Percentiles rank a stretch among this genome's conserved stretches.
Evolutionary conservation across 208 protist species (phyloP).

Genomic region (Angomonas ambiguus): DNA sequence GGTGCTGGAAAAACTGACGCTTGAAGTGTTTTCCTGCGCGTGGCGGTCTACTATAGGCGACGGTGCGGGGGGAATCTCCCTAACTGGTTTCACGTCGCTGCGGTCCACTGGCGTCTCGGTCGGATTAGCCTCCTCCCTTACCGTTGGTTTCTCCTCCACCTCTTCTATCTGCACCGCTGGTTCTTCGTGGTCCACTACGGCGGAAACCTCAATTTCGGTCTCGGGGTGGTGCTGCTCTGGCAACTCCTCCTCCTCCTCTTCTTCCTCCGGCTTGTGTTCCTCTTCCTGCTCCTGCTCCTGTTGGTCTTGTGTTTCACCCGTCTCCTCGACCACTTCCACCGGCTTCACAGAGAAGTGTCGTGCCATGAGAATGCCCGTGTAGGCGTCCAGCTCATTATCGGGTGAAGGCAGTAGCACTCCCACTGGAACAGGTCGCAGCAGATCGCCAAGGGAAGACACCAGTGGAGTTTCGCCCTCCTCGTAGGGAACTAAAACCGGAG

Average conservation of each 20-base stretch:
- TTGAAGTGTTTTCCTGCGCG: not conserved
- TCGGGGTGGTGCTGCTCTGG: not conserved
- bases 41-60: not conserved
- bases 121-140: not conserved
- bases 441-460: not conserved
- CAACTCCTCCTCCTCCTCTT: not conserved
- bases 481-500: constrained; percentile 14
- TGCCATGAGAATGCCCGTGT: constrained; percentile 2
- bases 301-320: not conserved
- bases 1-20: not conserved
- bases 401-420: not conserved
- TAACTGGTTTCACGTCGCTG: too few species aligned
- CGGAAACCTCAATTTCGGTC: constrained; percentile 3
- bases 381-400: not conserved
- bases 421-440: not conserved
- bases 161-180: not conserved
- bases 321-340: not conserved
- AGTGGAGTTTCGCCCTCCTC: not conserved
- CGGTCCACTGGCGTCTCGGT: not conserved
- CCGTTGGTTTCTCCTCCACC: not conserved
- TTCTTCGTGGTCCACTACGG: not conserved
- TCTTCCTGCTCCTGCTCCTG: not conserved
- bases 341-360: not conserved
- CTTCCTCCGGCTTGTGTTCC: not conserved
- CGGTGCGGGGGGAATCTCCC: not conserved